These are phyloP conservation scores for Diplosphaera chodatii DNA, from an alignment of 139 green algal genomes.

Conservation along the genomic window DNA sequence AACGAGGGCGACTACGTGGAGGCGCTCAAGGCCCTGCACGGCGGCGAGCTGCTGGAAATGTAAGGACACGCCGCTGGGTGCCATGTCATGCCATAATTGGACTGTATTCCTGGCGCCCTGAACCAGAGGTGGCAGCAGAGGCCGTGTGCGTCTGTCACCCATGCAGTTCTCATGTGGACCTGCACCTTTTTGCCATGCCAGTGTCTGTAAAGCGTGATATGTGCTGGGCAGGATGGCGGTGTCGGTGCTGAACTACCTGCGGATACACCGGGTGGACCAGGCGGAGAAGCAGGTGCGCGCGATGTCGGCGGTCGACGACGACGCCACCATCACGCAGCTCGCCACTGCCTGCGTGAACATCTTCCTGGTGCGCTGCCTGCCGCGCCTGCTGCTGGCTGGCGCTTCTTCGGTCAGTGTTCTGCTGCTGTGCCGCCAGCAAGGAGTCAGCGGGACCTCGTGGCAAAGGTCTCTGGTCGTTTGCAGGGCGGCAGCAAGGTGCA, in stretches of 20 bases:
- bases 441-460: too few relatives aligned
- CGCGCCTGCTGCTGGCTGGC: too few relatives aligned
- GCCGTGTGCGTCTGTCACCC: too few relatives aligned
- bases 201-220: too few relatives aligned
- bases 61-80: constrained; percentile 22
- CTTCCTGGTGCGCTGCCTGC: constrained; percentile 60
- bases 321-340: constrained; percentile 92
- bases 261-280: constrained; percentile 87
- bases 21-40: constrained; percentile 83
- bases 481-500: constrained; percentile 89
- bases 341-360: constrained; percentile 88
- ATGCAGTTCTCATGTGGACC: too few relatives aligned
- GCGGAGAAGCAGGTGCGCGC: constrained; percentile 77
- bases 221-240: constrained; percentile 49
- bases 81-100: too few relatives aligned
- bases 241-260: constrained; percentile 76
- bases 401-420: too few relatives aligned
- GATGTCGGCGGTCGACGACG: constrained; percentile 89
- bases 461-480: neutral
- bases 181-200: too few relatives aligned
- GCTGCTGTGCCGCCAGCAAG: too few relatives aligned
- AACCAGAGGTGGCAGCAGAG: too few relatives aligned
- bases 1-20: constrained; percentile 87
- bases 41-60: constrained; percentile 67
- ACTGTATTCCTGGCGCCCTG: too few relatives aligned